phyloP scores from a whole-genome alignment of 257 asterid genomes.

The Solanum peruvianum region DNA sequence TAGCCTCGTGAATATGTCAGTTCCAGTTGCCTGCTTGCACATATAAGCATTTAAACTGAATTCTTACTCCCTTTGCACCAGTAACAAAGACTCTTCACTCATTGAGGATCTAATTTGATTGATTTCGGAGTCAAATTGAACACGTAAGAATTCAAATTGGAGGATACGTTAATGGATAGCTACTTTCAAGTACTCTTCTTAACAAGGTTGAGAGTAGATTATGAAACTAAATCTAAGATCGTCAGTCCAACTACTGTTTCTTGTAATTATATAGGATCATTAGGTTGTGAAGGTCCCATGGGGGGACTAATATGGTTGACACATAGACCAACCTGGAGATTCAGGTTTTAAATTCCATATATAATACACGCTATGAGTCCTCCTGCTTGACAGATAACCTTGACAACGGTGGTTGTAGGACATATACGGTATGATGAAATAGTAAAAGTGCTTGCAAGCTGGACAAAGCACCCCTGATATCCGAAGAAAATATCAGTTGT shows the following conservation, averaged over 20 bases:
- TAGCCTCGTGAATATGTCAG: neutral
- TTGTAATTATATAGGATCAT: neutral
- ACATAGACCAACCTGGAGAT: neutral
- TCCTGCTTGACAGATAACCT: neutral
- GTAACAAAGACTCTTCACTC: neutral
- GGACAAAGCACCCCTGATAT: neutral
- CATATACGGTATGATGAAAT: neutral
- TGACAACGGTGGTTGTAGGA: neutral
- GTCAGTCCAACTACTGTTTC: neutral
- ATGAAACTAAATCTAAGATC: neutral
- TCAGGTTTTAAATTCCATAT: neutral
- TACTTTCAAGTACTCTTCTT: neutral
- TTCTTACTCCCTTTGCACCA: neutral
- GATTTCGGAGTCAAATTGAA: neutral
- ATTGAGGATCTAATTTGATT: neutral
- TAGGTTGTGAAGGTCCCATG: neutral
- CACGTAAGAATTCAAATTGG: neutral
- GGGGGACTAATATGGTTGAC: neutral
- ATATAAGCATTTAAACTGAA: neutral
- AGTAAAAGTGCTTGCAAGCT: neutral
- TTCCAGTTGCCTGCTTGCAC: neutral
- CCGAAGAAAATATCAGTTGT: neutral
- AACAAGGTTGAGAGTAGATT: neutral
- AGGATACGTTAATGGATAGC: neutral
- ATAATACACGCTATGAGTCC: neutral